phyloP scores from a whole-genome alignment of 495 filamentous ascomycete genomes.

The Aspergillus mulundensis region DNA sequence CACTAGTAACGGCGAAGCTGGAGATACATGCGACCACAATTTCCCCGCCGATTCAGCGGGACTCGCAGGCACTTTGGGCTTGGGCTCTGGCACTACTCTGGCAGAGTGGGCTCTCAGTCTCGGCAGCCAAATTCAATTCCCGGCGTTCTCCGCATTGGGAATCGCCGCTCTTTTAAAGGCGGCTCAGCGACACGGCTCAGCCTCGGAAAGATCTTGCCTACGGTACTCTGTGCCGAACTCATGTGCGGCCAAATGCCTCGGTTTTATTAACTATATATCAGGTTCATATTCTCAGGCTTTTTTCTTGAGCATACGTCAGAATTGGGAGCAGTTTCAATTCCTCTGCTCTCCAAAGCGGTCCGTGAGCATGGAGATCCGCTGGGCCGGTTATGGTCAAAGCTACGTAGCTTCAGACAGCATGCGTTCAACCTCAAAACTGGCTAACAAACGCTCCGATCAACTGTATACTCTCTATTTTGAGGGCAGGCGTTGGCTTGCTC shows the following conservation, averaged over 20 bases:
- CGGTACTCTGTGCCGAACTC: neutral
- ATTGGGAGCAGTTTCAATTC: neutral
- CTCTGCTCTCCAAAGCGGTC: neutral
- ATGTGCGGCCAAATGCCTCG: conserved; percentile 8
- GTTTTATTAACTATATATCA: neutral
- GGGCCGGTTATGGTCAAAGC: neutral
- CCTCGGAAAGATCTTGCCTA: conserved; percentile 1
- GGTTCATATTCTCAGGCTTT: neutral
- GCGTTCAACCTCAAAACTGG: neutral
- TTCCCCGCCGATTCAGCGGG: conserved; percentile 25
- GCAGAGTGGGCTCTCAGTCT: conserved; percentile 7
- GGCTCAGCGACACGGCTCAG: neutral
- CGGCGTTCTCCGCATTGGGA: conserved; percentile 38
- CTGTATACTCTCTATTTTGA: neutral
- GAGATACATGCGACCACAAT: conserved; percentile 28
- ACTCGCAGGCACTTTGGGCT: conserved; percentile 4
- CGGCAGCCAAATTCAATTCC: conserved; percentile 20
- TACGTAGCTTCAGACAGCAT: neutral
- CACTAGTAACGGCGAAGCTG: neutral
- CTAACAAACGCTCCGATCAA: neutral
- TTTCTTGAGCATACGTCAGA: neutral
- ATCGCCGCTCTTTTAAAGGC: neutral
- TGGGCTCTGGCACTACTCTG: neutral
- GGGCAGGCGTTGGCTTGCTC: neutral
- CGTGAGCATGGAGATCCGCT: neutral